Evolutionary conservation across 2,329 filamentous ascomycete genomes (phyloP).

Genomic region (Cordyceps militaris): DNA sequence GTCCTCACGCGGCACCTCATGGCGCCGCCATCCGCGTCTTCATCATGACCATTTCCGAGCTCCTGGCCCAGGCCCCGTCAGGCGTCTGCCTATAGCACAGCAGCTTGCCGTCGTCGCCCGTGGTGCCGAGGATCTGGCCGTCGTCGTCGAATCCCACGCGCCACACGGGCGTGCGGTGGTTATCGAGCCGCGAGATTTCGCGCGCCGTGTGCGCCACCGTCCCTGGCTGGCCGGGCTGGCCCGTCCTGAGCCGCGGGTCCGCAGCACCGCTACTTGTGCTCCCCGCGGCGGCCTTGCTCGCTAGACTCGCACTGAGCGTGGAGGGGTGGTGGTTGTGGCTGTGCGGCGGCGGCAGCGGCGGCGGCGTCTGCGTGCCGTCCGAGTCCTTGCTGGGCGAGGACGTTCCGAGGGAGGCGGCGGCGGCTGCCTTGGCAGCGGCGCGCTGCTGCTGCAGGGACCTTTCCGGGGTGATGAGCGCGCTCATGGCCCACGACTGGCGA

Average conservation of each 20-base stretch:
- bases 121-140: conserved; percentile 67
- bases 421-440: conserved; percentile 16
- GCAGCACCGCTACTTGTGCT: not conserved
- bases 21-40: conserved; percentile 47
- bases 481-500: conserved; percentile 39
- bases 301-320: conserved; percentile 45
- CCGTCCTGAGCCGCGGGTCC: conserved; percentile 45
- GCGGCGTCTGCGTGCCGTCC: not conserved
- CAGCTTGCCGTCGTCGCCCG: conserved; percentile 66
- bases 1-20: conserved; percentile 17
- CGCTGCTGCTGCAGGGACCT: conserved; percentile 18
- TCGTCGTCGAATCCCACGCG: conserved; percentile 62
- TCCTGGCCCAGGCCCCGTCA: conserved; percentile 52
- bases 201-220: conserved; percentile 17
- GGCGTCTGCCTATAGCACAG: conserved; percentile 55
- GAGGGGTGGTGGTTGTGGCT: conserved; percentile 34
- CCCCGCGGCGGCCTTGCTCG: conserved; percentile 36
- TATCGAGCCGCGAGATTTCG: conserved; percentile 60
- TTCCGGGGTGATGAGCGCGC: conserved; percentile 35
- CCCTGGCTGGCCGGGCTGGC: conserved; percentile 49
- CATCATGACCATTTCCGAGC: conserved; percentile 51
- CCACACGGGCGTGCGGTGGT: conserved; percentile 67
- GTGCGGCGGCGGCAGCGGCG: conserved; percentile 15
- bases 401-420: conserved; percentile 4
- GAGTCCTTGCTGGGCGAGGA: conserved; percentile 17